These are phyloP conservation scores for Agroathelia rolfsii DNA, from an alignment of 1,284 basidiomycete species.

Conservation along the genomic window DNA sequence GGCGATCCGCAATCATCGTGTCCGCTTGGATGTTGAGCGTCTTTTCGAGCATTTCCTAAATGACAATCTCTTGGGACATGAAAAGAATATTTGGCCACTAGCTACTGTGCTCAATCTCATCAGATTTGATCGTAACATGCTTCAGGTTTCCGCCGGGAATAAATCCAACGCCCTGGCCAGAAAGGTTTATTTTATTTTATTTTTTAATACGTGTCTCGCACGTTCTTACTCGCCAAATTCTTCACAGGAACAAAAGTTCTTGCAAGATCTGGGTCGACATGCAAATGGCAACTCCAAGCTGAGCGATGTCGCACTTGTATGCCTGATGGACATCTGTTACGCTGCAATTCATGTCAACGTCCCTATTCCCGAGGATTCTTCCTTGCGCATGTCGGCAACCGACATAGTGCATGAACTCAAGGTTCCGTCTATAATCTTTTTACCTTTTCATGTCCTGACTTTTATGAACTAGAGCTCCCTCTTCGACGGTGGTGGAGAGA, in stretches of 20 bases:
- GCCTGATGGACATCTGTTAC: conserved; percentile 74
- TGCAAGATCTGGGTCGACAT: conserved; percentile 46
- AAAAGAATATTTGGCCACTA: too few species aligned
- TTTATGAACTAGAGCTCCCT: conserved; percentile 13
- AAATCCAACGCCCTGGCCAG: conserved; percentile 22
- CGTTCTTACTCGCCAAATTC: conserved; percentile 4
- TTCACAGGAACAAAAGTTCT: conserved; percentile 41
- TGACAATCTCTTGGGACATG: too few species aligned
- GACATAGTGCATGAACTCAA: conserved; percentile 76
- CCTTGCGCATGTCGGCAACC: conserved; percentile 57
- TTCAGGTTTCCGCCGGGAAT: conserved; percentile 16
- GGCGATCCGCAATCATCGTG: conserved; percentile 58
- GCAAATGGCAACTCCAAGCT: conserved; percentile 41
- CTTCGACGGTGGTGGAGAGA: conserved; percentile 36
- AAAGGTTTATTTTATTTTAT: conserved; percentile 27
- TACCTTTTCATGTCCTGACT: conserved; percentile 3
- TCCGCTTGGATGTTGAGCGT: conserved; percentile 70
- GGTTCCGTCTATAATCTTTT: conserved; percentile 30
- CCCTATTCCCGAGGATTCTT: conserved; percentile 52
- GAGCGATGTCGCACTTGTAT: conserved; percentile 59
- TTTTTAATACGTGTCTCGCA: conserved; percentile 5
- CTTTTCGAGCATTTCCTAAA: conserved; percentile 45
- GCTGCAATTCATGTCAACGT: conserved; percentile 65
- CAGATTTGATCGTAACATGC: conserved; percentile 4
- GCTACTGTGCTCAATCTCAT: neutral